These are phyloP conservation scores for Closterium sp. DNA, from an alignment of 139 green algal species.

Conservation along the genomic window DNA sequence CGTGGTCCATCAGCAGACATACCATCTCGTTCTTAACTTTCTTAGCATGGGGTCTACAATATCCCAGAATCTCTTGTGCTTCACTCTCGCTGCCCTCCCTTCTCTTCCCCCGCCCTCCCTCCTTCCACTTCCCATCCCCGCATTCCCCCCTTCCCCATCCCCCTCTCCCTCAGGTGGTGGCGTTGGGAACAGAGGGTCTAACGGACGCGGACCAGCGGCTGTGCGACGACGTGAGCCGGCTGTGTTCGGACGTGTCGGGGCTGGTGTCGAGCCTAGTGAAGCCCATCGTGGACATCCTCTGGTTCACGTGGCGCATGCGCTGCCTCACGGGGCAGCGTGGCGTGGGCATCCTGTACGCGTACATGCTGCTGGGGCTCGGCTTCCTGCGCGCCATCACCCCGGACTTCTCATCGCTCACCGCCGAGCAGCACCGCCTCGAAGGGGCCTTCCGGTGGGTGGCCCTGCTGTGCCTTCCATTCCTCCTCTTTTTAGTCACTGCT, in stretches of 20 bases:
- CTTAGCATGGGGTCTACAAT: too few species aligned
- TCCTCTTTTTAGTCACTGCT: background rate
- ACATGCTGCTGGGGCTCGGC: conserved; percentile 63
- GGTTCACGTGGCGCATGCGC: conserved; percentile 56
- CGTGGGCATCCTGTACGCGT: conserved; percentile 68
- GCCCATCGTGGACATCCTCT: conserved; percentile 70
- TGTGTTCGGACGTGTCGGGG: conserved; percentile 65
- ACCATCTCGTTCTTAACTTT: too few species aligned
- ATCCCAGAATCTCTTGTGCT: too few species aligned
- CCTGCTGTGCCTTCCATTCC: background rate
- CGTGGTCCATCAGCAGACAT: too few species aligned
- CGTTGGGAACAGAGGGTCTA: background rate
- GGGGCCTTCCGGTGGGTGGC: conserved; percentile 39
- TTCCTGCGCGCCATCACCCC: conserved; percentile 53
- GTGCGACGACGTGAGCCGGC: conserved; percentile 66
- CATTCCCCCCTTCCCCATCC: background rate
- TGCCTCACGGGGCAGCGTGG: conserved; percentile 57
- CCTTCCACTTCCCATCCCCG: background rate
- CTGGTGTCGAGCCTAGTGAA: conserved; percentile 72
- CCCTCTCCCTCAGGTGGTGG: background rate
- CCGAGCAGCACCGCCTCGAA: conserved; percentile 46
- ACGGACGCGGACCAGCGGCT: conserved; percentile 56
- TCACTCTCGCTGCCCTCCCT: background rate
- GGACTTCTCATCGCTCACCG: conserved; percentile 47
- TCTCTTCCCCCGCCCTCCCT: background rate